These are phyloP conservation scores for Plasmopara halstedii DNA, from an alignment of 352 stramenopile species.

Conservation along the genomic window DNA sequence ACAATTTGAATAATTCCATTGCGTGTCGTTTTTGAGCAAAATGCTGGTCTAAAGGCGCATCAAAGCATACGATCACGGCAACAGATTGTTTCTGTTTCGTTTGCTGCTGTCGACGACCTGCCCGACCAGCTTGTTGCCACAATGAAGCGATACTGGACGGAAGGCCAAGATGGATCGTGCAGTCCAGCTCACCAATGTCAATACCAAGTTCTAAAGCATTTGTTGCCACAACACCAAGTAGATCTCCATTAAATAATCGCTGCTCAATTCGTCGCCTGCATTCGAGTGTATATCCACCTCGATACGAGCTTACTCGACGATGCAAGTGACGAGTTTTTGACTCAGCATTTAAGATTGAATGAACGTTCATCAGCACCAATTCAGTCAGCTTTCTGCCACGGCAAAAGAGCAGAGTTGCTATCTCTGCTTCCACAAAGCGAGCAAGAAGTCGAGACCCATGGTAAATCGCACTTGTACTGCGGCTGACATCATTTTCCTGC, in stretches of 20 bases:
- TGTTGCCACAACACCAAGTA: constrained; percentile 94
- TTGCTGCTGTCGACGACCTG: constrained; percentile 75
- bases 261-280: constrained; percentile 92
- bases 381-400: constrained; percentile 91
- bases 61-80: constrained; percentile 93
- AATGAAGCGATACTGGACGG: constrained; percentile 89
- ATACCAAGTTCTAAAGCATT: constrained; percentile 97
- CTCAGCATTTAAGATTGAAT: constrained; percentile 47
- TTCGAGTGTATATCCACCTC: constrained; percentile 91
- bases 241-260: constrained; percentile 90
- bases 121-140: constrained; percentile 95
- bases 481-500: not conserved
- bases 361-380: constrained; percentile 84
- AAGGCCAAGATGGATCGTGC: constrained; percentile 95
- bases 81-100: constrained; percentile 71
- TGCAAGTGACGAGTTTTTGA: constrained; percentile 24
- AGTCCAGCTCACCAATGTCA: constrained; percentile 91
- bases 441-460: constrained; percentile 91
- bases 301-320: constrained; percentile 86
- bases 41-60: constrained; percentile 92
- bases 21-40: constrained; percentile 54
- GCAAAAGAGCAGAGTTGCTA: constrained; percentile 95
- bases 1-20: constrained; percentile 55
- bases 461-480: constrained; percentile 66
- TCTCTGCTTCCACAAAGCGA: constrained; percentile 77